phyloP scores from a whole-genome alignment of 352 stramenopile genomes.

The Phytopythium helicoides region DNA sequence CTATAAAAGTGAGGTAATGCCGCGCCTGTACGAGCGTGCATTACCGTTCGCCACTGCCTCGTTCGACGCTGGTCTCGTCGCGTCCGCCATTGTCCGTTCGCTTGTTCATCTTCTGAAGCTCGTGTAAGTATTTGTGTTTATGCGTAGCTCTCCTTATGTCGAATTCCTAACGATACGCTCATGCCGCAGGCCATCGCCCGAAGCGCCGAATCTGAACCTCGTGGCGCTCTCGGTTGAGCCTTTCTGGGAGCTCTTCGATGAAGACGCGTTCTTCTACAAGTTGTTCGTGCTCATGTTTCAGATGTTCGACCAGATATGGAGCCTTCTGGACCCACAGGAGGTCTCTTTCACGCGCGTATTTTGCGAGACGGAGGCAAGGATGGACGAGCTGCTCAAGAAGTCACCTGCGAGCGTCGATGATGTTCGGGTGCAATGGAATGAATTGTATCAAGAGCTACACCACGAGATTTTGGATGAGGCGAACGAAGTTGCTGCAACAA shows the following conservation, averaged over 20 bases:
- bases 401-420: constrained; percentile 62
- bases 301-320: constrained; percentile 77
- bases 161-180: too few relatives aligned
- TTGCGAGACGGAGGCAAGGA: constrained; percentile 61
- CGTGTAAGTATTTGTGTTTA: constrained; percentile 50
- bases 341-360: constrained; percentile 80
- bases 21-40: constrained; percentile 48
- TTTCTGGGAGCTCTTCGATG: constrained; percentile 83
- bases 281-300: constrained; percentile 76
- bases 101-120: constrained; percentile 75
- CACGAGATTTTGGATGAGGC: neutral
- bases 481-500: neutral
- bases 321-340: constrained; percentile 49
- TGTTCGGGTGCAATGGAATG: constrained; percentile 58
- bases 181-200: constrained; percentile 49
- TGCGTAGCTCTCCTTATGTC: too few relatives aligned
- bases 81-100: constrained; percentile 65
- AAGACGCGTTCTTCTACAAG: constrained; percentile 77
- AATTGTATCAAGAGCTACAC: constrained; percentile 15
- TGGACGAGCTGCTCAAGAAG: constrained; percentile 70
- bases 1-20: constrained; percentile 33
- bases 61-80: constrained; percentile 68
- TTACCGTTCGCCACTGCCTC: constrained; percentile 50
- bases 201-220: constrained; percentile 70
- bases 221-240: constrained; percentile 73